phyloP scores from a whole-genome alignment of 352 stramenopile genomes.

The Blastocystis sp. region DNA sequence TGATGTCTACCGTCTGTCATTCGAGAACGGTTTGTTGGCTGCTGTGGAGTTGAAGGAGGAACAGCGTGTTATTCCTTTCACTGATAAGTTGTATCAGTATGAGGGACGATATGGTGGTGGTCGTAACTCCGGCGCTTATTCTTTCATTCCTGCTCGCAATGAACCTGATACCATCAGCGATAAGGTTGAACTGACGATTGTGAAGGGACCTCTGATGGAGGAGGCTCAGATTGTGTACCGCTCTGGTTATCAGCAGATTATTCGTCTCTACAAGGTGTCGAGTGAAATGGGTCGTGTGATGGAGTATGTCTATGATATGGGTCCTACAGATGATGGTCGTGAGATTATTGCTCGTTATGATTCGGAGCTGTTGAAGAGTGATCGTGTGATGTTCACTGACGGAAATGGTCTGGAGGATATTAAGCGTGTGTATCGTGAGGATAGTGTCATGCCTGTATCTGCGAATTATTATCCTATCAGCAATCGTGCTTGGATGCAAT shows the following conservation, averaged over 20 bases:
- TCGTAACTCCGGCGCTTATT: constrained; percentile 82
- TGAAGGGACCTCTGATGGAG: constrained; percentile 64
- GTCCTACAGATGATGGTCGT: constrained; percentile 75
- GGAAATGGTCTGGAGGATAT: constrained; percentile 65
- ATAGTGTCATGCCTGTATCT: constrained; percentile 73
- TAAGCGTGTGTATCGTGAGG: constrained; percentile 60
- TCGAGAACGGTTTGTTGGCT: constrained; percentile 28
- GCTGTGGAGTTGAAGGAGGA: constrained; percentile 59
- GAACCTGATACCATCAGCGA: background rate
- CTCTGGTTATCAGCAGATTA: constrained; percentile 34
- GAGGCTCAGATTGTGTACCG: constrained; percentile 61
- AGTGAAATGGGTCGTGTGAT: constrained; percentile 1
- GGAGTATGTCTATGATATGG: constrained; percentile 57
- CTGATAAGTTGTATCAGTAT: constrained; percentile 55
- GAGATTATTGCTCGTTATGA: constrained; percentile 87
- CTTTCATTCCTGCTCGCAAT: constrained; percentile 79
- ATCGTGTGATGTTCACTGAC: constrained; percentile 64
- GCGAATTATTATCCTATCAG: constrained; percentile 96
- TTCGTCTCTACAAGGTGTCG: constrained; percentile 18
- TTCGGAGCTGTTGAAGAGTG: constrained; percentile 64
- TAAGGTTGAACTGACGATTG: constrained; percentile 63
- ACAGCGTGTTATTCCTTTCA: background rate
- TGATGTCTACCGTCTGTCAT: constrained; percentile 59
- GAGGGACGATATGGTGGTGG: constrained; percentile 58
- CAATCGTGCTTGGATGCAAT: constrained; percentile 83